Base-by-base conservation (phyloP, 1,139 yeast genomes). In the Hansenula sp. region DNA sequence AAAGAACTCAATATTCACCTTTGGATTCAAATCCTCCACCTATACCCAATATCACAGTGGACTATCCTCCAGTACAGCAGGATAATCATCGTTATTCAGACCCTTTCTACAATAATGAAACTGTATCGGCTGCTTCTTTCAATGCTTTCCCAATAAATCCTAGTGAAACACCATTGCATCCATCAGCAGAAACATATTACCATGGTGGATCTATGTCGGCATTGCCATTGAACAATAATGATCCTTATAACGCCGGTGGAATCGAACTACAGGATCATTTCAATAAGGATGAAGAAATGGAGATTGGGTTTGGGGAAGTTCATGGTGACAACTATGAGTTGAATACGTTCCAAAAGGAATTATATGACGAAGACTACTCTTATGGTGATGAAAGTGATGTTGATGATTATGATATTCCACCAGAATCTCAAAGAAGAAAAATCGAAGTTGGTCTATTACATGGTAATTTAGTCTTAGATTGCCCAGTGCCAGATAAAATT, bases 401-500 rank as follows among this genome's bases (percentile, higher is more conserved):
- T 8, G 44, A 41, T 4, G 33, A 40, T 2, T 33, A 27, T 25
- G 47, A 41, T 10, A 37, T 45, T 5, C 57, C 54, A 12, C 50
- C 45, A 24, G 55, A 50, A 19, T 51, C 55, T 10, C 55, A 51
- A 32, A 51, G 59, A 50, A 52, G 59, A 46, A 55, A 53, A 43
- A 55, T 55, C 18, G 58, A 57, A 43, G 61, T 57, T 46, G 60
- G 58, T 24, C 42, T 70, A 30, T 61, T 66, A 52, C 71, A 76
- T 52, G 88, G 87, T 50, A 80, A 81, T 61, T 79, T 80, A 57
- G 77, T 81, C 31, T 72, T 82, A 48, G 88, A 81, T 61, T 81
- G 84, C 41, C 86, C 84, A 19, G 79, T 76, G 24, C 84, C 84
- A 45, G 73, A 76, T 50, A 66, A 75, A 24, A 69, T 81, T 49